These are phyloP conservation scores for Uncinocarpus reesii DNA, from an alignment of 2,329 filamentous ascomycete species.

Conservation along the genomic window DNA sequence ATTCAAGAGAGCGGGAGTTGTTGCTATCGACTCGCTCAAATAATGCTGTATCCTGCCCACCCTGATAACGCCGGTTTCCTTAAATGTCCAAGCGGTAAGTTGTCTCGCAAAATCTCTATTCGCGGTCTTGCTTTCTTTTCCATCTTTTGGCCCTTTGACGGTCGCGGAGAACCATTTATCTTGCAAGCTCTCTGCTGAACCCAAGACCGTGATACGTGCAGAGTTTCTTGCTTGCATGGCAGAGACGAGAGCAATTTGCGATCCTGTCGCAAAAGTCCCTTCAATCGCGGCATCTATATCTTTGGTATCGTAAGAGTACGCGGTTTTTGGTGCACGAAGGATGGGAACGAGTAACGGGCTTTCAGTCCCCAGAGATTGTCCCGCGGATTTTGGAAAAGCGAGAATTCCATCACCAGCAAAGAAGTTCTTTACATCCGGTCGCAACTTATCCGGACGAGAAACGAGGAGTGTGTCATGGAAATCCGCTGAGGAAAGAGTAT, in stretches of 20 bases:
- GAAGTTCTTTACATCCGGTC: slow-evolving; percentile 62
- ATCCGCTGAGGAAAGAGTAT: slow-evolving; percentile 62
- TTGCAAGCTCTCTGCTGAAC: slow-evolving; percentile 75
- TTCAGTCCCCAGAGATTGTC: slow-evolving; percentile 66
- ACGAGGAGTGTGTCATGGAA: slow-evolving; percentile 82
- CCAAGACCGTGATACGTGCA: slow-evolving; percentile 75
- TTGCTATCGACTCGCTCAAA: slow-evolving; percentile 43
- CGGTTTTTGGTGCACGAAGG: slow-evolving; percentile 68
- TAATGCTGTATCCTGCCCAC: slow-evolving; percentile 77
- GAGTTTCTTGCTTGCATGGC: slow-evolving; percentile 86
- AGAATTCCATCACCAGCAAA: slow-evolving; percentile 61
- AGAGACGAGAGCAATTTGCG: slow-evolving; percentile 75
- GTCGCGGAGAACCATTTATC: slow-evolving; percentile 80
- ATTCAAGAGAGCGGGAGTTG: slow-evolving; percentile 42
- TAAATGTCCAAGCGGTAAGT: slow-evolving; percentile 89
- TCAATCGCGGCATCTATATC: slow-evolving; percentile 64
- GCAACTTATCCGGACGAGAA: slow-evolving; percentile 54
- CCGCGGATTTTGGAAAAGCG: slow-evolving; percentile 71
- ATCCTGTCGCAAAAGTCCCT: slow-evolving; percentile 73
- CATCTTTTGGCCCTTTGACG: slow-evolving; percentile 48
- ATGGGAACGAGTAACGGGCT: slow-evolving; percentile 71
- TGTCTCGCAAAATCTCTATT: slow-evolving; percentile 81
- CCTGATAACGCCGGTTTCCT: slow-evolving; percentile 80
- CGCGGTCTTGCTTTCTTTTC: slow-evolving; percentile 52
- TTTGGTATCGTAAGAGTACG: slow-evolving; percentile 90